Evolutionary conservation across 768 basidiomycete genomes (phyloP), one percentile per base, ranked within the genome.

Genomic region (Trametes gibbosa): DNA sequence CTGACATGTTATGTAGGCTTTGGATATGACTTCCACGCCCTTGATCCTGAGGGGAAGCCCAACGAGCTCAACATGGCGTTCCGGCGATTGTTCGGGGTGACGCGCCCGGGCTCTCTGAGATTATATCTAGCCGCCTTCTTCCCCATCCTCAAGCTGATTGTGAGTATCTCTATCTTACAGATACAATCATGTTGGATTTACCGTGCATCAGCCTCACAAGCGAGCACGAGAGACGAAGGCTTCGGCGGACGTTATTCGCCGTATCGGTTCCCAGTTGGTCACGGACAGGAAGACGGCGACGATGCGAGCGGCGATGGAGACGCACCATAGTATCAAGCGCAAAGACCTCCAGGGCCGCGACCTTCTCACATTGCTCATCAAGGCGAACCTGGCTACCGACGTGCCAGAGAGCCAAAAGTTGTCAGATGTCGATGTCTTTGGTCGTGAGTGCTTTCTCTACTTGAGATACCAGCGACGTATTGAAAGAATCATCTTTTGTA

Each of bases 331-430:
- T 5, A 58, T 50, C 12, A 68, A 75, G 72, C 71, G 75, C 35
- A 59, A 51, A 56, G 67, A 69, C 23, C 53, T 75, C 10, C 60
- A 64, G 0, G 75, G 75, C 17, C 77, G 82, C 14, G 87, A 89
- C 70, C 66, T 90, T 3, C 73, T 89, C 2, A 83, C 82, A 0
- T 65, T 87, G 27, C 74, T 89, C 4, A 74, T 89, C 42, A 77
- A 78, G 59, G 86, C 87, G 5, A 90, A 89, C 66, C 80, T 85
- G 73, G 79, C 83, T 0, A 79, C 77, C 1, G 84, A 89, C 66
- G 64, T 85, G 5, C 79, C 81, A 0, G 79, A 79, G 7, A 73
- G 63, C 46, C 84, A 86, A 66, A 74, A 74, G 32, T 72, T 90
- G 72, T 78, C 78, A 0, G 88, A 90, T 56, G 77, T 77, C 24